Conservation (phyloP, 2,329 filamentous ascomycete species). For the Botrytis deweyae region DNA sequence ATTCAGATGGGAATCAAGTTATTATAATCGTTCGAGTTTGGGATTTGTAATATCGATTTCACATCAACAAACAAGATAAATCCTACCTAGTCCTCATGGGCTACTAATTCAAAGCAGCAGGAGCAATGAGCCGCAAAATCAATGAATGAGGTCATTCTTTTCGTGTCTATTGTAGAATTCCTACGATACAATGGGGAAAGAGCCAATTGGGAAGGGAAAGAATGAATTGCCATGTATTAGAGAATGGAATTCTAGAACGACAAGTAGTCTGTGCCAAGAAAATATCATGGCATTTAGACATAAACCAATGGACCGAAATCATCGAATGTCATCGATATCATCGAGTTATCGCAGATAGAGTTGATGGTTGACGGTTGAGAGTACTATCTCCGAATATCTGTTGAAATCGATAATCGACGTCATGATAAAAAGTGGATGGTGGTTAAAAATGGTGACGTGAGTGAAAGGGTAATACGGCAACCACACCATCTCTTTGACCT, state of each 20-base stretch:
- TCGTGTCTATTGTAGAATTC: not conserved
- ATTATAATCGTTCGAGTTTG: not conserved
- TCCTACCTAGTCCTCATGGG: not conserved
- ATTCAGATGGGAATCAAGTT: not conserved
- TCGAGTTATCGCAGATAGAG: not conserved
- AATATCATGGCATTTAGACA: not conserved
- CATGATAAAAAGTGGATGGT: slow-evolving; percentile 4
- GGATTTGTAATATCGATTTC: not conserved
- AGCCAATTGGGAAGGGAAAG: not conserved
- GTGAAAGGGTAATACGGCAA: not conserved
- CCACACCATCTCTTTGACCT: not conserved
- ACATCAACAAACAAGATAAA: not conserved
- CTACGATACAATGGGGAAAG: not conserved
- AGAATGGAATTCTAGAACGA: not conserved
- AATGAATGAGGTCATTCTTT: not conserved
- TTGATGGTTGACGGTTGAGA: not conserved
- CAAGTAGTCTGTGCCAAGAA: not conserved
- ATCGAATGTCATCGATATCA: not conserved
- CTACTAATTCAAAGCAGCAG: not conserved
- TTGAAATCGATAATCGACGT: not conserved
- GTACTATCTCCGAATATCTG: not conserved
- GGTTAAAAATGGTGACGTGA: slow-evolving; percentile 1
- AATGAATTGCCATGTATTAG: not conserved
- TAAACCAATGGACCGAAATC: not conserved
- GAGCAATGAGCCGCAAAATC: not conserved